These are phyloP conservation scores for Lactuca saligna DNA, from an alignment of 129 eudicot species.

Conservation along the genomic window DNA sequence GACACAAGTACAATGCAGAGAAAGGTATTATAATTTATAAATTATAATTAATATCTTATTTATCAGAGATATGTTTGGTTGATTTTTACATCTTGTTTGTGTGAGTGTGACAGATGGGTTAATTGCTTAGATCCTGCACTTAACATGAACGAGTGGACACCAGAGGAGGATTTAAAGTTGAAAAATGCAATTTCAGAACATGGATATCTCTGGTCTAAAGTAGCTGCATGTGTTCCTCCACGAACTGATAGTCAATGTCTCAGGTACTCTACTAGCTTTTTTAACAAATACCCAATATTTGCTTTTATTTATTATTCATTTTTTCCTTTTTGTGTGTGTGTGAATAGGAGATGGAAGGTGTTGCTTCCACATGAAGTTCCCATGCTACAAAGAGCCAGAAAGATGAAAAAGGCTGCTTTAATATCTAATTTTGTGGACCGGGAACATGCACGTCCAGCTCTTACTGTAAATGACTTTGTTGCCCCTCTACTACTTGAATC, in stretches of 20 bases:
- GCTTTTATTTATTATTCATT: background rate
- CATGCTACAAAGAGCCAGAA: conserved; percentile 51
- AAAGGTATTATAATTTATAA: conserved; percentile 45
- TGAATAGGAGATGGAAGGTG: conserved; percentile 72
- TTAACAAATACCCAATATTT: background rate
- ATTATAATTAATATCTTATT: background rate
- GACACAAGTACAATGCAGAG: conserved; percentile 84
- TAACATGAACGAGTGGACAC: conserved; percentile 65
- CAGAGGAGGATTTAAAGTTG: conserved; percentile 74
- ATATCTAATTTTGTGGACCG: conserved; percentile 89
- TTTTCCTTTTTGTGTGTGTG: conserved; percentile 8
- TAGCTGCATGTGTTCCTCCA: conserved; percentile 73
- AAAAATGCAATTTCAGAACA: conserved; percentile 55
- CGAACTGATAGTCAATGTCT: conserved; percentile 90
- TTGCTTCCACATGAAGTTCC: conserved; percentile 67
- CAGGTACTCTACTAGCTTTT: conserved; percentile 40
- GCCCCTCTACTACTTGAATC: conserved; percentile 28
- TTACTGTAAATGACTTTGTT: conserved; percentile 63
- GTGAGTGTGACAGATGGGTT: conserved; percentile 63
- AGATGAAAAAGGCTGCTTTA: conserved; percentile 48
- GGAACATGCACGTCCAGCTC: conserved; percentile 70
- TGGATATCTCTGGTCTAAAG: conserved; percentile 64
- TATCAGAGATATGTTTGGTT: conserved; percentile 1
- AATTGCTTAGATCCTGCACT: conserved; percentile 80
- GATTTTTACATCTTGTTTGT: background rate